Conservation (phyloP, 2,329 filamentous ascomycete species). For the Venturia pyrina region DNA sequence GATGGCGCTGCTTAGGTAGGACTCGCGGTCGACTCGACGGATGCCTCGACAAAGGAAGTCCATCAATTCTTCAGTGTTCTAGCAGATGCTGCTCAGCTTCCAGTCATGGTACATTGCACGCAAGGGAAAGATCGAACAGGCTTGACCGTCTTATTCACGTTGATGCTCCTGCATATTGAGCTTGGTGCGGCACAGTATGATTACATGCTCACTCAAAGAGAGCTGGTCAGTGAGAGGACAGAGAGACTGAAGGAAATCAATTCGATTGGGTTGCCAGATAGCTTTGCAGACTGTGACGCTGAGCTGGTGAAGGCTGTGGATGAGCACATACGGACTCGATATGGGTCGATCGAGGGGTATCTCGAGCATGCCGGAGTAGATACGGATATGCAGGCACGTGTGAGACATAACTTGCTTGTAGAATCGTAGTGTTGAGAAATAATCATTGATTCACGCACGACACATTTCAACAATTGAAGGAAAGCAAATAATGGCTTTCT, state of each 20-base stretch:
- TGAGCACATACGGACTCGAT: constrained; percentile 47
- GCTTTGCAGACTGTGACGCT: constrained; percentile 57
- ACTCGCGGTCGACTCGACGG: constrained; percentile 58
- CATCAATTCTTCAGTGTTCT: constrained; percentile 42
- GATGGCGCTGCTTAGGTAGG: constrained; percentile 35
- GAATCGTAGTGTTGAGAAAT: neutral
- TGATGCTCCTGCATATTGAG: constrained; percentile 53
- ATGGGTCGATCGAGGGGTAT: constrained; percentile 60
- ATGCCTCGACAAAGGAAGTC: constrained; percentile 55
- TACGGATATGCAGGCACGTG: constrained; percentile 23
- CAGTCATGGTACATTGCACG: constrained; percentile 70
- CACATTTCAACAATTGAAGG: neutral
- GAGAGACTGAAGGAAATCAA: constrained; percentile 57
- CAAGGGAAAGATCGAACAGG: constrained; percentile 84
- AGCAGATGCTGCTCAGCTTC: constrained; percentile 42
- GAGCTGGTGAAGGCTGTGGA: constrained; percentile 53
- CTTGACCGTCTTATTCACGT: constrained; percentile 55
- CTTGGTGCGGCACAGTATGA: constrained; percentile 55
- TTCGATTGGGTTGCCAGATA: constrained; percentile 60
- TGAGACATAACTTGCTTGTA: constrained; percentile 18
- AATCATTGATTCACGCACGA: neutral
- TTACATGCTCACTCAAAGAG: constrained; percentile 56
- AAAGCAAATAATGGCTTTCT: constrained; percentile 1
- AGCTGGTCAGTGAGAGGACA: constrained; percentile 51
- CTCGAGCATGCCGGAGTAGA: constrained; percentile 49